Base-by-base conservation (phyloP, 2,329 filamentous ascomycete species). In the Pseudonectria buxi region DNA sequence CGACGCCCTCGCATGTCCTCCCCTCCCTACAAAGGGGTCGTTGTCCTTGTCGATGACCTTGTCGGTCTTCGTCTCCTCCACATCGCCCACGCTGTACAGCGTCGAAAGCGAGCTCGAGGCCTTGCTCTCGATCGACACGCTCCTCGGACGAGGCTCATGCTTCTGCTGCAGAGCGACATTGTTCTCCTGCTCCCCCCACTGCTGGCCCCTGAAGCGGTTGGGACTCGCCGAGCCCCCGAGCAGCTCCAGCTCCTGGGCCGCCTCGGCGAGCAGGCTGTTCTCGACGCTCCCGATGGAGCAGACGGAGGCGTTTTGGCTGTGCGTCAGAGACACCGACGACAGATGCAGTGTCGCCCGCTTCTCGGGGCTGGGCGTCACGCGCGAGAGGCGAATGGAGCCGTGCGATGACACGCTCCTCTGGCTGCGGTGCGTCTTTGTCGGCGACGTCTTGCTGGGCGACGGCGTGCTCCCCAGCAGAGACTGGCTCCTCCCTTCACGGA, bases 41-140 rank as follows among this genome's bases (percentile, higher is more conserved):
- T 50, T 38, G 2, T 34, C 18, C 12, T 26, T 44, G 27, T 22
- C 39, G 9, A 10, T 14, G 9, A 22, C 31, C 12, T 43, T 33
- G 3, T 51, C 44, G 2, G 16, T 29, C 7, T 34, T 39, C 13
- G 56, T 56, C 6, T 66, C 62, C 7, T 68, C 63, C 1, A 61
- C 57, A 35, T 74, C 71, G 22, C 72, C 70, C 31, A 68, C 69
- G 39, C 72, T 76, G 43, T 76, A 75, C 5, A 78, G 52, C 0
- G 74, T 78, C 4, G 74, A 78, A 5, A 78, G 57, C 3, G 71
- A 67, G 26, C 71, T 76, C 0, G 71, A 75, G 11, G 63, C 56
- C 7, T 69, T 61, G 41, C 68, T 74, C 4, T 63, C 58, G 4
- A 52, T 37, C 0, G 67, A 69, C 4, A 33, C 37, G n/a, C 51